phyloP scores from a whole-genome alignment of 371 early-diverging fungal genomes.

The Syncephalis plumigaleata region DNA sequence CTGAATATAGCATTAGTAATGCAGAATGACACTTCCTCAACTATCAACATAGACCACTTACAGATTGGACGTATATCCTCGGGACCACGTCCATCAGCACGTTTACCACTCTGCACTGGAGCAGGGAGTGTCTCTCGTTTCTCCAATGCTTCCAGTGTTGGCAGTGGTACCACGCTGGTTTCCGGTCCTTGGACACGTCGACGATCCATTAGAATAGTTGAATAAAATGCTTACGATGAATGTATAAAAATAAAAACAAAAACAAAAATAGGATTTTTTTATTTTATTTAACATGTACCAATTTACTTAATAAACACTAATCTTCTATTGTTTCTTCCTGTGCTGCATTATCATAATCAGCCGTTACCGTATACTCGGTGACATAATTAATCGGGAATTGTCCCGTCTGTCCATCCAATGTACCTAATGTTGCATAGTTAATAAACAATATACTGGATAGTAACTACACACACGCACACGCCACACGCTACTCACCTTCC shows the following conservation, averaged over 20 bases:
- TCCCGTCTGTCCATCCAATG: constrained; percentile 42
- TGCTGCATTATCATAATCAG: too few relatives aligned
- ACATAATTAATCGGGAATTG: constrained; percentile 77
- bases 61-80: constrained; percentile 43
- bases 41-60: constrained; percentile 14
- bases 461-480: too few relatives aligned
- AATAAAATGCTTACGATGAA: too few relatives aligned
- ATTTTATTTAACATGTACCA: too few relatives aligned
- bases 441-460: background rate
- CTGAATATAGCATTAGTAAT: constrained; percentile 18
- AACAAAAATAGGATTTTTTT: too few relatives aligned
- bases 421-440: constrained; percentile 18
- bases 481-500: constrained; percentile 25
- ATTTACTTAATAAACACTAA: background rate
- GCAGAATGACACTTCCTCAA: background rate
- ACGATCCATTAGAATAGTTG: constrained; percentile 31
- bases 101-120: constrained; percentile 12
- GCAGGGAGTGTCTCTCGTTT: constrained; percentile 2
- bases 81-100: constrained; percentile 28
- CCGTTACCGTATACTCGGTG: too few relatives aligned
- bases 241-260: too few relatives aligned
- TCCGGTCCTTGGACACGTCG: constrained; percentile 61
- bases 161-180: constrained; percentile 45
- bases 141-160: constrained; percentile 14
- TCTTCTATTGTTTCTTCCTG: too few relatives aligned